Conservation (phyloP, 768 basidiomycete species). For the Leucosporidium creatinivorum region DNA sequence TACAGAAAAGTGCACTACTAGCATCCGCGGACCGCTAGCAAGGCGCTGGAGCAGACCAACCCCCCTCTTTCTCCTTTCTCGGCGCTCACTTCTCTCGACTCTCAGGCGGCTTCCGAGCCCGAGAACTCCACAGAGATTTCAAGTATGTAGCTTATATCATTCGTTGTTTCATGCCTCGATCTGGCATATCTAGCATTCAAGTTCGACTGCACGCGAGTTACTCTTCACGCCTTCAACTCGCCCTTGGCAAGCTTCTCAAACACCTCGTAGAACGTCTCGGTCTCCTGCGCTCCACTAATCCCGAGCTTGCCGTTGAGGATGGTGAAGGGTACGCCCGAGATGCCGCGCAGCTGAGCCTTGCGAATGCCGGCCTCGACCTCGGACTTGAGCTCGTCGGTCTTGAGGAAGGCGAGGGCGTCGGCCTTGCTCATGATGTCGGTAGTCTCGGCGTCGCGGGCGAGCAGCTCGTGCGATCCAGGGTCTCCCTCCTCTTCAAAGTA, state of each 20-base stretch:
- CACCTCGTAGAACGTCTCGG: conserved; percentile 31
- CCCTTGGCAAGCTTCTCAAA: conserved; percentile 34
- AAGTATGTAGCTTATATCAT: no score
- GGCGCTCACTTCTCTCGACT: no score
- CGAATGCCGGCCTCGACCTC: conserved; percentile 60
- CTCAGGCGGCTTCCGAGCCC: no score
- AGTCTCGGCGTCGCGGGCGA: conserved; percentile 55
- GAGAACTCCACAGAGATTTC: no score
- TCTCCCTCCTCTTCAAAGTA: conserved; percentile 61
- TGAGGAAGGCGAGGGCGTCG: conserved; percentile 60
- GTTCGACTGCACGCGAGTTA: no score
- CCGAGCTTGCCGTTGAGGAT: conserved; percentile 42
- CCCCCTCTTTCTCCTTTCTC: no score
- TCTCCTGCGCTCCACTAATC: conserved; percentile 33
- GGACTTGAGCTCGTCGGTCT: conserved; percentile 57
- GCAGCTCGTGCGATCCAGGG: conserved; percentile 54
- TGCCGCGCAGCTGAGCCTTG: conserved; percentile 58
- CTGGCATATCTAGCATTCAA: no score
- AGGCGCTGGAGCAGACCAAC: no score
- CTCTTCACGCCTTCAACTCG: conserved; percentile 10
- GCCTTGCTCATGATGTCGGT: conserved; percentile 54
- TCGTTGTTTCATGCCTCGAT: no score
- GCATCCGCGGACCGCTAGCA: no score
- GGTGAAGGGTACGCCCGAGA: conserved; percentile 71
- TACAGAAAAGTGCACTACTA: no score